Base-by-base conservation (phyloP, 176 grass and related monocot genomes). In the Rhipidocladum racemiflorum region DNA sequence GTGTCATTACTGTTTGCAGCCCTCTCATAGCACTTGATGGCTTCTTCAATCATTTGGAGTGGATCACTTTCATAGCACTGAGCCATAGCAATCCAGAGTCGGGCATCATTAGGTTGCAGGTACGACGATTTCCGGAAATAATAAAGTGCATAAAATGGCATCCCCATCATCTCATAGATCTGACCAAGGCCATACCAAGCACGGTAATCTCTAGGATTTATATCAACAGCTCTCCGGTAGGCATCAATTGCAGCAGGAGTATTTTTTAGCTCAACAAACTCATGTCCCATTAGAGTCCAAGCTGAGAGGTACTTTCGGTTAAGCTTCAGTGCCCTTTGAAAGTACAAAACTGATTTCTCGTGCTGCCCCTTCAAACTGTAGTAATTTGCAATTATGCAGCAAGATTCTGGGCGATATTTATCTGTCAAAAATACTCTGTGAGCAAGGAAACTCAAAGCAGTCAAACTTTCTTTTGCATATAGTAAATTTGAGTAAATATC, bases 151-250 rank as follows among this genome's bases (percentile, higher is more conserved):
- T 96, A 99, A 81, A 96, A 95, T 27, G 92, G 89, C 97, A 99
- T 96, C 43, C 72, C 85, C 97, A 99, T 99, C 93, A 99, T 95
- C 80, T 99, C 97, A 83, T 96, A 99, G 63, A 94, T 99, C 84
- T 99, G 97, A 62, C 97, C 97, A 76, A 99, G 91, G 84, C 97
- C 97, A 83, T 99, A 99, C 97, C 93, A 99, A 49, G 93, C 97
- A 68, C 97, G 88, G 50, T 93, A 99, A 85, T 99, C 97, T 89
- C 93, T 87, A 57, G 92, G 92, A 76, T 93, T 99, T 78, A 99
- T 95, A 83, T 99, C 97, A 90, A 99, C 91, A 61, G 97, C 97
- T 72, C 93, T 87, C 53, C 97, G 81, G 73, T 99, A 91, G 32
- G 93, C 97, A 80, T 99, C 97, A 82, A 93, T 99, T 32, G 97